Percentiles rank a stretch among this genome's conserved stretches.
Conservation (phyloP, 306 rosid genomes). For the Lathyrus tuberosus region DNA sequence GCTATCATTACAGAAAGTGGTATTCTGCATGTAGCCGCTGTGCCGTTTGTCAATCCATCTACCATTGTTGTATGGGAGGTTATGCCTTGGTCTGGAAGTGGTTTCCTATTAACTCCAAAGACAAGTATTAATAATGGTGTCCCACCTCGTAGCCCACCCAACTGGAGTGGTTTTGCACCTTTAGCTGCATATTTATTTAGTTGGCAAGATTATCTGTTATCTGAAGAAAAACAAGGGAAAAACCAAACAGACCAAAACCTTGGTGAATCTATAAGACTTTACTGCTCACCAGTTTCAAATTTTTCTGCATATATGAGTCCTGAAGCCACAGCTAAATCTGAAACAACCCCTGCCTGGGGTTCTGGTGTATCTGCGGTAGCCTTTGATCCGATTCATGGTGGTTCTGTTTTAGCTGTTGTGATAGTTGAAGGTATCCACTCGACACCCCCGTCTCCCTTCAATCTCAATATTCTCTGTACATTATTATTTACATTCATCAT, state of each 20-base stretch:
- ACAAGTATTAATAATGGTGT: slow-evolving; percentile 61
- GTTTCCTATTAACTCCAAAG: slow-evolving; percentile 80
- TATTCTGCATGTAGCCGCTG: slow-evolving; percentile 96
- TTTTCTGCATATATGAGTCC: slow-evolving; percentile 98
- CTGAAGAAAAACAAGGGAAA: slow-evolving; percentile 72
- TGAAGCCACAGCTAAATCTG: slow-evolving; percentile 91
- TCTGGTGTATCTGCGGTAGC: slow-evolving; percentile 97
- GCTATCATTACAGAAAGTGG: slow-evolving; percentile 95
- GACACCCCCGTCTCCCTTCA: slow-evolving; percentile 8
- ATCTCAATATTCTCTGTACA: slow-evolving; percentile 3
- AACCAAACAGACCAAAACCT: slow-evolving; percentile 66
- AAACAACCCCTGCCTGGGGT: slow-evolving; percentile 93
- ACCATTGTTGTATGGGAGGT: slow-evolving; percentile 99
- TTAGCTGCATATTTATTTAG: slow-evolving; percentile 90
- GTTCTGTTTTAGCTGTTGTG: slow-evolving; percentile 90
- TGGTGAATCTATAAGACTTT: slow-evolving; percentile 66
- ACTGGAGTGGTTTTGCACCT: slow-evolving; percentile 89
- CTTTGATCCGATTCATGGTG: slow-evolving; percentile 92
- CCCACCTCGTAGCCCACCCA: slow-evolving; percentile 75
- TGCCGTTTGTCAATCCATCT: slow-evolving; percentile 91
- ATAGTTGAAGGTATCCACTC: slow-evolving; percentile 78
- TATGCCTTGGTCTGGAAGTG: slow-evolving; percentile 95
- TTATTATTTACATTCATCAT: slow-evolving; percentile 6
- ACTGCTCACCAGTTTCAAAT: slow-evolving; percentile 98
- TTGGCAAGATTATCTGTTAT: slow-evolving; percentile 85